A percentile compares a stretch with the other conserved stretches of the same genome.
These are phyloP conservation scores for Lepidium africanum DNA, from an alignment of 345 rosid species.

Conservation along the genomic window DNA sequence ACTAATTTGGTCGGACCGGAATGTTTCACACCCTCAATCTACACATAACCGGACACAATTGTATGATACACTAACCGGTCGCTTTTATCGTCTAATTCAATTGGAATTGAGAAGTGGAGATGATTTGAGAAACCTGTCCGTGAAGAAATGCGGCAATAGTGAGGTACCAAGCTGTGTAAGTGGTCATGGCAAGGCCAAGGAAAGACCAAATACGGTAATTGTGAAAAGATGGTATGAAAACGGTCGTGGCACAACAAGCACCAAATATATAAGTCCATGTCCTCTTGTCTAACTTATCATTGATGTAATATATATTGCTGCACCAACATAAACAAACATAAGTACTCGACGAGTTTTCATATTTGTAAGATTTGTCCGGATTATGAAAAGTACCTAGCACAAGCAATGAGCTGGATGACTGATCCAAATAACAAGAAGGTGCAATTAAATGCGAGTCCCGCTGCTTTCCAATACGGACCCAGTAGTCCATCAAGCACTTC, in stretches of 20 bases:
- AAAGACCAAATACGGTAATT: conserved; percentile 97
- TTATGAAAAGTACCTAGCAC: conserved; percentile 25
- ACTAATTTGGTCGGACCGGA: conserved; percentile 72
- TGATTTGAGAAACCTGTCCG: conserved; percentile 46
- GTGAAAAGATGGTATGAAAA: too few species aligned
- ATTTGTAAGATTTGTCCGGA: too few species aligned
- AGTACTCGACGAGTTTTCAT: too few species aligned
- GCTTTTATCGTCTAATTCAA: too few species aligned
- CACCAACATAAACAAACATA: not conserved
- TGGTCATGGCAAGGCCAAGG: conserved; percentile 94
- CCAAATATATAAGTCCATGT: conserved; percentile 99
- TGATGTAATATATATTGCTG: conserved; percentile 95
- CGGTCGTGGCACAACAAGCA: conserved; percentile 98
- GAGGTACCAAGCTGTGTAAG: conserved; percentile 96
- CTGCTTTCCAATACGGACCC: conserved; percentile 61
- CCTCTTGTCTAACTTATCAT: conserved; percentile 85
- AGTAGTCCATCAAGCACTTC: conserved; percentile 58
- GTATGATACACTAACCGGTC: too few species aligned
- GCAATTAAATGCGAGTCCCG: conserved; percentile 56
- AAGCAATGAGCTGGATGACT: conserved; percentile 40
- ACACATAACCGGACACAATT: too few species aligned
- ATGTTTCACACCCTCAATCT: conserved; percentile 49
- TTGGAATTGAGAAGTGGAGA: too few species aligned
- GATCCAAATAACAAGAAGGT: conserved; percentile 42
- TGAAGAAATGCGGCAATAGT: conserved; percentile 64